Base-by-base conservation (phyloP, 805 yeast genomes). In the Yarrowia porcina region DNA sequence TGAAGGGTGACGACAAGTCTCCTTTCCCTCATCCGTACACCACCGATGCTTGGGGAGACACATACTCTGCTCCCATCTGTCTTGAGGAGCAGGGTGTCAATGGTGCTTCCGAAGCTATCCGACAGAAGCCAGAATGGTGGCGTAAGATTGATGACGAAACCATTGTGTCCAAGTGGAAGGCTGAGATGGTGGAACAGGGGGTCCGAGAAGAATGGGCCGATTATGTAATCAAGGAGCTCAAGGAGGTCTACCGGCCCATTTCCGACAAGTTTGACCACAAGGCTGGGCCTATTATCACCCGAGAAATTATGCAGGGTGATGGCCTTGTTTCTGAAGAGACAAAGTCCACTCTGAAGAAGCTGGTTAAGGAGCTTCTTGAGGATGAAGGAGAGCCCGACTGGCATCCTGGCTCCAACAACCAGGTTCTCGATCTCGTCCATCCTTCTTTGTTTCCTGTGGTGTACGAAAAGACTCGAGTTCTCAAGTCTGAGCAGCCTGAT, bases 381-480 rank as follows among this genome's bases (percentile, higher is more conserved):
- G 64, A 64, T 25, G 63, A 63, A 7, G 64, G 45, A 7, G 63
- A 65, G 25, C 62, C 68, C 28, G 79, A 77, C 63, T 77, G 73
- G 66, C 80, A 76, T 64, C 80, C 80, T 12, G 72, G 71, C 4
- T 71, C 77, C 10, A 66, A 76, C 47, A 67, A 75, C 15, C 73
- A 74, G 65, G 79, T 77, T 2, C 65, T 76, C 20, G 77, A 77
- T 64, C 69, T 78, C 21, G 79, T 74, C 12, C 80, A 78, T 61
- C 80, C 81, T 23, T 76, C 79, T 17, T 69, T 78, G 42, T 77
- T 69, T 47, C 77, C 78, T 8, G 65, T 73, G 28, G 72, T 67
- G 41, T 76, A 76, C 60, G 76, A 72, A 0, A 28, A 41, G n/a
- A 56, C 61, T 0, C 35, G 47, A 3, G 21, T 56, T 38, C 38